phyloP scores from a whole-genome alignment of 331 rosid genomes.

The Rosa hybrid region DNA sequence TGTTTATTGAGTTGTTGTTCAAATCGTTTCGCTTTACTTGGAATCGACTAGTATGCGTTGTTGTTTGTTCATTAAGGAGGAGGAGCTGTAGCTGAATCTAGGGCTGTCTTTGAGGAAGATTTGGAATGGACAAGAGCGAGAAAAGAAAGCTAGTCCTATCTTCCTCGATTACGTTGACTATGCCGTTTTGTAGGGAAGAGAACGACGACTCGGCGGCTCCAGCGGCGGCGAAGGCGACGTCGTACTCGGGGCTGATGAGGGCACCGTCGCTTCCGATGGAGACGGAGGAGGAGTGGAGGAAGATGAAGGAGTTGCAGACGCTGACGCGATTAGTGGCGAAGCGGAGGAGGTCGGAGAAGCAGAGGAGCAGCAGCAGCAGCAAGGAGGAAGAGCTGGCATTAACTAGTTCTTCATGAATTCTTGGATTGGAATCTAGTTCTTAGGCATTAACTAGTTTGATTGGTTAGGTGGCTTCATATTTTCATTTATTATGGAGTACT shows the following conservation, averaged over 20 bases:
- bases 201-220: background rate
- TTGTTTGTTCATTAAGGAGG: background rate
- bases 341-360: too few species aligned
- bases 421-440: too few species aligned
- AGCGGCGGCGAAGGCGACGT: background rate
- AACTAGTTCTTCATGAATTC: too few species aligned
- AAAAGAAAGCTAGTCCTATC: conserved; percentile 56
- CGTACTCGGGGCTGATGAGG: conserved; percentile 46
- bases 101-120: conserved; percentile 83
- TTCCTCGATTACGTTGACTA: conserved; percentile 67
- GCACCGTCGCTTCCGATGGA: conserved; percentile 81
- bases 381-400: too few species aligned
- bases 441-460: too few species aligned
- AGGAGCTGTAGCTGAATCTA: conserved; percentile 72
- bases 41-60: background rate
- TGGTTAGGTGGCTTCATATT: too few species aligned
- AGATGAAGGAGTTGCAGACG: conserved; percentile 71
- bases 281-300: conserved; percentile 53
- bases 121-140: conserved; percentile 73
- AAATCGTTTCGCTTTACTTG: background rate
- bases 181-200: conserved; percentile 55
- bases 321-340: background rate
- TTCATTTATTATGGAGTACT: too few species aligned
- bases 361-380: too few species aligned
- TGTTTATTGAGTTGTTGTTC: background rate